phyloP scores from a whole-genome alignment of 2,329 filamentous ascomycete species.

The Colletotrichum sp. region DNA sequence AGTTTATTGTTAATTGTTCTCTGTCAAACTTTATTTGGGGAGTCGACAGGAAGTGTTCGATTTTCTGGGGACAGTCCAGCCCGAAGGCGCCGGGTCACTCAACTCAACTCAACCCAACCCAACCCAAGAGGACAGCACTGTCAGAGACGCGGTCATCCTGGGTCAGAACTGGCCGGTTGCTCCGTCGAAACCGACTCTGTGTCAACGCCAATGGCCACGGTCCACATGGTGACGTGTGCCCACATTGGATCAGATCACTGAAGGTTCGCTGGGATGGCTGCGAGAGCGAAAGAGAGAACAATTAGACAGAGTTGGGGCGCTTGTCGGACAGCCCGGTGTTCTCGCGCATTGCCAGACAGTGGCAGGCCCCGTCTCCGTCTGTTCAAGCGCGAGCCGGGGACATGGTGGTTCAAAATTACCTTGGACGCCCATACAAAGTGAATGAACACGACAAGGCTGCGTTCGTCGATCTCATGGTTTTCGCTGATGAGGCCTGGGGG shows the following conservation, averaged over 20 bases:
- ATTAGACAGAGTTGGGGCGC: background rate
- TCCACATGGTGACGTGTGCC: slow-evolving; percentile 4
- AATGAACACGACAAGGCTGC: background rate
- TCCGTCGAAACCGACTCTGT: slow-evolving; percentile 18
- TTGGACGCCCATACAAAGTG: background rate
- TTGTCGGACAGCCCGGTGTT: background rate
- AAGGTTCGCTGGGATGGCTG: slow-evolving; percentile 9
- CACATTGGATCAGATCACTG: background rate
- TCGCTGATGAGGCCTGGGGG: background rate
- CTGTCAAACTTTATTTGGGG: slow-evolving; percentile 1
- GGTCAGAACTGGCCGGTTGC: background rate
- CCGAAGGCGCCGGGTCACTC: background rate
- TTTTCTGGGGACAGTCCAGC: background rate
- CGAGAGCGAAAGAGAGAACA: background rate
- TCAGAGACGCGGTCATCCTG: background rate
- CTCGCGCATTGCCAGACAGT: background rate
- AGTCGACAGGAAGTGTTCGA: background rate
- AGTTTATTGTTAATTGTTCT: background rate
- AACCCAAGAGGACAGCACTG: background rate
- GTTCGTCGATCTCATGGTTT: background rate
- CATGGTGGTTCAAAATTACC: background rate
- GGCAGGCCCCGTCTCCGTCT: background rate
- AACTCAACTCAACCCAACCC: background rate
- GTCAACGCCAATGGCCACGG: slow-evolving; percentile 2
- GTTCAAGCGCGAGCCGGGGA: background rate